Evolutionary conservation across 768 basidiomycete genomes (phyloP), one percentile per base, ranked within the genome.

Genomic region (Sistotremastrum niveocremeum): DNA sequence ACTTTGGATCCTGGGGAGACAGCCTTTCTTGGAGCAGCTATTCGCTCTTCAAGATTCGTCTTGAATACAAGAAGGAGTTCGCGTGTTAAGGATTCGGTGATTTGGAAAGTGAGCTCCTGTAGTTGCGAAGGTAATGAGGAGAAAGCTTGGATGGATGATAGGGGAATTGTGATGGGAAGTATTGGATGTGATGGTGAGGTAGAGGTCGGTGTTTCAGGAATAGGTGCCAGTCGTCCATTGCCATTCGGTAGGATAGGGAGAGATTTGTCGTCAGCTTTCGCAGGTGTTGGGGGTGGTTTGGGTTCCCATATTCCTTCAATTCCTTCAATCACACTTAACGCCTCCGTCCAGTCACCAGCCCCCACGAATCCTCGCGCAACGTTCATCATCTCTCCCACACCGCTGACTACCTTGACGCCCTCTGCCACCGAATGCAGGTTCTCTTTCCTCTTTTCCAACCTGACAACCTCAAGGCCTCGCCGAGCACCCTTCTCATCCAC

Each of bases 321-420:
- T 42, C 77, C 72, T 41, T 86, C 79, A 35, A 88, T 73, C 11
- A 90, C 69, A 41, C 72, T 73, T 46, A 97, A 63, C 5, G 90
- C 90, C 46, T 86, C 84, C 9, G 77, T 76, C 84, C 88, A 97
- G 52, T 95, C 86, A 1, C 86, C 89, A 12, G 79, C 80, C 41
- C 70, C 71, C n/a, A 91, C 87, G 44, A 95, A 61, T 29, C 74
- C 69, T 46, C 72, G 76, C 31, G 82, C 79, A 37, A 88, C 72
- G 3, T 73, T 73, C 0, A 80, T 70, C 71, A 86, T 81, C 55
- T 95, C 88, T 42, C 81, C 74, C 30, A 91, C 77, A 10, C 77
- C 76, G 6, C 69, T 69, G 6, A 93, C 68, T 44, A 78, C 71
- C 46, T 68, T 72, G 49, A 83, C 72, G 2, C 80, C 76, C 41